Evolutionary conservation across 1,284 basidiomycete species (phyloP), one percentile per base, ranked within the genome.

Genomic region (Cutaneotrichosporon spelunceum): DNA sequence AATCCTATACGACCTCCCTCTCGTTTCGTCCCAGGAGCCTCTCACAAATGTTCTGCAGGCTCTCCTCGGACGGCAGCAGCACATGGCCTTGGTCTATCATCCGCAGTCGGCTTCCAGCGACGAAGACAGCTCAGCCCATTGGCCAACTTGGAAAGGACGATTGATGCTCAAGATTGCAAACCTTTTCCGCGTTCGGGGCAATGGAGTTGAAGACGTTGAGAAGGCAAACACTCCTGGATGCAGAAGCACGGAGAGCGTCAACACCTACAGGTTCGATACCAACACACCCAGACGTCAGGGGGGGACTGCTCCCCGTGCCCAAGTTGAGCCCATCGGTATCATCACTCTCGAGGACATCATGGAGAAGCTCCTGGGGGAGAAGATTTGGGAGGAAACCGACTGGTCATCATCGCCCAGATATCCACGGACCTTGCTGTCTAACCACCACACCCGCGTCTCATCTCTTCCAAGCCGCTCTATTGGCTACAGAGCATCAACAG

Each of bases 341-440:
- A 94, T 95, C 67, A 95, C 93, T 1, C 83, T 95, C 3, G 93
- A 95, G 76, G 92, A 95, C 68, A 90, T 95, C 19, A 82, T 95
- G 10, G 92, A 95, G 84, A 91, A 92, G 72, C 82, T 93, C 9
- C 91, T 93, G 57, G 90, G 91, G 23, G 90, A 92, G 79, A 90
- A 92, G 70, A 93, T 93, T 55, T 90, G 90, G 67, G 91, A 93
- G 72, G 90, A 93, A 78, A 72, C 72, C 45, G 73, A 75, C 47
- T 63, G 34, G 39, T 19, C 39, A 19, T 42, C 45, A 19, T 42
- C 45, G 8, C 45, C 23, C 4, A 26, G 45, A 47, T 47, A 47
- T 13, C 45, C 45, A 14, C 24, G 24, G 45, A n/a, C 21, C 30
- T 33, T 33, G 5, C 36, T 16, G 13, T 39, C 16, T 14, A 39